Percentiles rank a stretch among this genome's conserved stretches.
Conservation (phyloP, 2,329 filamentous ascomycete genomes). For the Alternaria gansuensis region DNA sequence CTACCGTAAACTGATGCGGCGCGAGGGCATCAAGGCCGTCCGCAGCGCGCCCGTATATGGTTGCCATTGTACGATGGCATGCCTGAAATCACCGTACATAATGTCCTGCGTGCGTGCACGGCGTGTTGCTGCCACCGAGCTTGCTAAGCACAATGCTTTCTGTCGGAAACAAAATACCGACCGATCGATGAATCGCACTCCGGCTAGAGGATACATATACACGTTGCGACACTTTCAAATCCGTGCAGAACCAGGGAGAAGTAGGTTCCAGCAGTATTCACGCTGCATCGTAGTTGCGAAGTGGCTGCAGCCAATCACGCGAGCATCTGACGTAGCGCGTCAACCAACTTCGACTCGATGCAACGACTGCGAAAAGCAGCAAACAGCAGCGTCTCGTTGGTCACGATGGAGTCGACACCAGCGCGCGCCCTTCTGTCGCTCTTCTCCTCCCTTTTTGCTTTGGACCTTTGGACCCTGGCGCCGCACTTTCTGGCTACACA, state of each 20-base stretch:
- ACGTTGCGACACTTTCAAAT: too few relatives aligned
- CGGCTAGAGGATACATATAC: too few relatives aligned
- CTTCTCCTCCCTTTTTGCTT: neutral
- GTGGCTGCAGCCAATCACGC: slow-evolving; percentile 8
- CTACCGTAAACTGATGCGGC: neutral
- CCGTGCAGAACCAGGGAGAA: neutral
- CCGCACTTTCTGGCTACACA: slow-evolving; percentile 13
- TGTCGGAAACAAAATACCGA: too few relatives aligned
- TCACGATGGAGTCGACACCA: slow-evolving; percentile 6
- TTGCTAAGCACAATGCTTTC: neutral
- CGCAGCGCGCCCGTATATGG: neutral
- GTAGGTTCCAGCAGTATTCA: neutral
- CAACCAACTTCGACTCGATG: neutral
- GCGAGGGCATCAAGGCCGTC: neutral
- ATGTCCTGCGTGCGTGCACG: neutral
- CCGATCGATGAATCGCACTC: too few relatives aligned
- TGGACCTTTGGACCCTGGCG: neutral
- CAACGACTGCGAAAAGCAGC: neutral
- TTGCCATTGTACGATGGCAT: neutral
- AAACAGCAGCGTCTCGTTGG: neutral
- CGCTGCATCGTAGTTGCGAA: neutral
- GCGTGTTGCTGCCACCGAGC: too few relatives aligned
- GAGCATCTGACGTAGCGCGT: slow-evolving; percentile 9
- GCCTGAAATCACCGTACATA: neutral
- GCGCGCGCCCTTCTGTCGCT: neutral